Evolutionary conservation across 495 filamentous ascomycete genomes (phyloP), one percentile per base, ranked within the genome.

Genomic region (Ascobolus immersus): DNA sequence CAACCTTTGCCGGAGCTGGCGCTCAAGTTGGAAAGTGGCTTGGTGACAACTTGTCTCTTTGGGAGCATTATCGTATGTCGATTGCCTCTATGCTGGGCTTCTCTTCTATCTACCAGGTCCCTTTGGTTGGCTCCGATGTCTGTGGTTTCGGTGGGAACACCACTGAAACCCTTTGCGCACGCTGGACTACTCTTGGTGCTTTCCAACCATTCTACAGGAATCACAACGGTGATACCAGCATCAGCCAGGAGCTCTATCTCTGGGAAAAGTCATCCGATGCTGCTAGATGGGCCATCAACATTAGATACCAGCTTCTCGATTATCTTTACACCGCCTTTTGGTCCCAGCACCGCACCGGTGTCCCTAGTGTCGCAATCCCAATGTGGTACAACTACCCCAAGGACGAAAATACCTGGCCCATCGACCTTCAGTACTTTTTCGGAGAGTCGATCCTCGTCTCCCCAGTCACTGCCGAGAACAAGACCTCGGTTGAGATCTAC

Each of bases 151-250:
- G 52, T 6, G 59, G 57, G 18, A 62, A 71, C 50, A 75, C 77
- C 1, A 84, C 65, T 9, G 75, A 81, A 47, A 58, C 69, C 35
- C 67, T 91, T 4, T 90, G 80, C 49, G 66, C 77, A 3, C 71
- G 77, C 12, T 91, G 80, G 80, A 67, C 76, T 1, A 69, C 60
- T n/a, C 61, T 84, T 0, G 76, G 75, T 8, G 77, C 74, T 6
- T 84, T 84, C 58, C 59, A 60, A 21, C 69, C 78, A 1, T 91
- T 91, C 59, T 89, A 70, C 58, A 71, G 80, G 19, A 73, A 84
- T 51, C 80, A 90, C 54, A 69, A 73, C 38, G 54, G 47, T 32
- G 49, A 55, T 33, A 46, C 47, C 15, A 50, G 42, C 13, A 56
- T 60, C 19, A 35, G 63, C 0, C 80, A 89, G 51, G 80, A 91